Evolutionary conservation across 257 asterid species (phyloP).

Genomic region (Solanum etuberosum): DNA sequence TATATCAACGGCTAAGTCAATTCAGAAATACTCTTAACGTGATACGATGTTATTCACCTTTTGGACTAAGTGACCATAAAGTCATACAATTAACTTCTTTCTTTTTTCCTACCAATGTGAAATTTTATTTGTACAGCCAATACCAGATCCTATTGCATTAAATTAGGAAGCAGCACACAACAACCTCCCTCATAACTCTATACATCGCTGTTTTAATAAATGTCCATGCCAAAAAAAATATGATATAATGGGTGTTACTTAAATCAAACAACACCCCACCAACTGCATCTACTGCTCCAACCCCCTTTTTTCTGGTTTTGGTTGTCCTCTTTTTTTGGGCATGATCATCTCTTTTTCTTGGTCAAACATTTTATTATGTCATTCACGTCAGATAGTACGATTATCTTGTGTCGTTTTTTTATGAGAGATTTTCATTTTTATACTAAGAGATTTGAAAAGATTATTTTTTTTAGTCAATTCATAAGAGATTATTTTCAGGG

Average conservation of each 20-base stretch:
- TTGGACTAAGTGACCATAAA: neutral
- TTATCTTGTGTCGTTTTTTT: neutral
- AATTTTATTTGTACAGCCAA: neutral
- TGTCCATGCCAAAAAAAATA: neutral
- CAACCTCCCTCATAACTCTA: neutral
- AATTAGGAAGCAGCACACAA: neutral
- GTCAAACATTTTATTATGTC: neutral
- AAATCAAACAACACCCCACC: neutral
- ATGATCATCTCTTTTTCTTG: neutral
- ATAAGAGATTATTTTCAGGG: neutral
- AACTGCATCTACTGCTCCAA: neutral
- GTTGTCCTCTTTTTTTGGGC: neutral
- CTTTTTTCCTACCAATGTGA: neutral
- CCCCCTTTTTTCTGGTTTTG: neutral
- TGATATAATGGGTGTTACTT: neutral
- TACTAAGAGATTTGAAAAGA: no score
- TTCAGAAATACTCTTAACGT: neutral
- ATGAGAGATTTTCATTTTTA: no score
- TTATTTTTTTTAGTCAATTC: neutral
- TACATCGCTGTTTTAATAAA: neutral
- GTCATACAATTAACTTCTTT: neutral
- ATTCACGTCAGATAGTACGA: neutral
- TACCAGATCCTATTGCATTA: neutral
- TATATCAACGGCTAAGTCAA: neutral
- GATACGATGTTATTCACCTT: neutral